A percentile compares a stretch with the other conserved stretches of the same genome.
These are phyloP conservation scores for Symbiodinium natans DNA, from an alignment of 73 alveolate genomes.

Conservation along the genomic window DNA sequence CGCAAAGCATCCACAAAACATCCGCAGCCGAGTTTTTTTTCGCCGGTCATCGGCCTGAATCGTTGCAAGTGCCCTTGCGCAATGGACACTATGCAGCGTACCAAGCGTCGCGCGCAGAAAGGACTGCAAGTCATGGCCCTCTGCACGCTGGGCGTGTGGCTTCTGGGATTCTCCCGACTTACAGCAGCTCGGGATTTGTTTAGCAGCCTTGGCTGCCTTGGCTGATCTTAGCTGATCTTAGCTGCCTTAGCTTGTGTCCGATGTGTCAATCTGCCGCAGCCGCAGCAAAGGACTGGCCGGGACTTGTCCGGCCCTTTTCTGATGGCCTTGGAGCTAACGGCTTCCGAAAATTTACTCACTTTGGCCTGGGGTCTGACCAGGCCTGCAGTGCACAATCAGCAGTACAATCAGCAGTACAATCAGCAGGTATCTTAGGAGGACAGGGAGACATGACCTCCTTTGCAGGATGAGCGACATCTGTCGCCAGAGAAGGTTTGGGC, in stretches of 20 bases:
- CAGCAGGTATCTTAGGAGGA: no score
- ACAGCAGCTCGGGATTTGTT: no score
- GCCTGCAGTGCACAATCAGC: no score
- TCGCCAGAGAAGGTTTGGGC: neutral
- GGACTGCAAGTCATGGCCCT: neutral
- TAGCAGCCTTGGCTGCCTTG: no score
- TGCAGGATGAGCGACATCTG: conserved; percentile 1
- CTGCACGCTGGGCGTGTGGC: neutral
- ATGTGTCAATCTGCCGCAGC: no score
- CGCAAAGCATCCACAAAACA: no score
- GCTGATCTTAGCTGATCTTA: no score
- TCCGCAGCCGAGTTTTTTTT: neutral
- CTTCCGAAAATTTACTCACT: neutral
- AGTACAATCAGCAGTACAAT: no score
- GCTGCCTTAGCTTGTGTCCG: no score
- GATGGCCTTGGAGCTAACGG: neutral
- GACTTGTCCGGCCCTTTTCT: conserved; percentile 16
- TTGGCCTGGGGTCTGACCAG: neutral
- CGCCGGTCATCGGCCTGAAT: conserved; percentile 4
- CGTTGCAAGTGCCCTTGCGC: no score
- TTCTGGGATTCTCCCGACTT: neutral
- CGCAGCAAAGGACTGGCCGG: neutral
- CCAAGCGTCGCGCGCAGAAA: neutral
- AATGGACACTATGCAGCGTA: neutral
- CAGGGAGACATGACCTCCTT: neutral